Percentiles rank a stretch among this genome's conserved stretches.
phyloP scores from a whole-genome alignment of 2,329 filamentous ascomycete species.

The Anthostomella pinea region DNA sequence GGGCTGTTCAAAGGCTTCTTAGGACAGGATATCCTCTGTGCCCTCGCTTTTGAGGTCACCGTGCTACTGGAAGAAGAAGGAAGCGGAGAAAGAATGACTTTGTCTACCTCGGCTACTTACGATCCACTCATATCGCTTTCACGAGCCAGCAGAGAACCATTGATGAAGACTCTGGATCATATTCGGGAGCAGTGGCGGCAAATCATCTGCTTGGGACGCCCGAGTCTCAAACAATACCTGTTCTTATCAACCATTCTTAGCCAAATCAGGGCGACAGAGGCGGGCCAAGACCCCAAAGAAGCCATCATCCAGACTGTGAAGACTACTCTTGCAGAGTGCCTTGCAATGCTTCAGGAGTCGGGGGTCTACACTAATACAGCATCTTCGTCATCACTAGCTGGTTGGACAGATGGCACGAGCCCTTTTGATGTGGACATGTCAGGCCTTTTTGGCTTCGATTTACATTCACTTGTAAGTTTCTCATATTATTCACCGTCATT shows the following conservation, averaged over 20 bases:
- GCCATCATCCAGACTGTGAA: slow-evolving; percentile 9
- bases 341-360: slow-evolving; percentile 10
- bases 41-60: slow-evolving; percentile 17
- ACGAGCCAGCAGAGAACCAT: slow-evolving; percentile 12
- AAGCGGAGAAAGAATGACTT: background rate
- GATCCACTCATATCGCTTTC: slow-evolving; percentile 17
- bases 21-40: slow-evolving; percentile 18
- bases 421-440: slow-evolving; percentile 10
- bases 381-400: slow-evolving; percentile 1
- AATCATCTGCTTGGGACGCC: slow-evolving; percentile 19
- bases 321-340: slow-evolving; percentile 7
- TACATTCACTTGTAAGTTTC: slow-evolving; percentile 14
- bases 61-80: slow-evolving; percentile 21
- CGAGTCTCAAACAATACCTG: slow-evolving; percentile 23
- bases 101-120: background rate
- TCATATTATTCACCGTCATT: background rate
- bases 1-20: slow-evolving; percentile 24
- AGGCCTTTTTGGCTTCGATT: slow-evolving; percentile 20
- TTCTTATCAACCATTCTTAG: slow-evolving; percentile 20
- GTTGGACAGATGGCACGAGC: slow-evolving; percentile 8
- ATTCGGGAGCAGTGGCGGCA: slow-evolving; percentile 19
- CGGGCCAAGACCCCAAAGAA: slow-evolving; percentile 2
- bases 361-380: slow-evolving; percentile 4
- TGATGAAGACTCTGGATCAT: slow-evolving; percentile 14
- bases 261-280: slow-evolving; percentile 18